Conservation (phyloP, 371 early-diverging fungal genomes). For the Syncephalastrum racemosum region DNA sequence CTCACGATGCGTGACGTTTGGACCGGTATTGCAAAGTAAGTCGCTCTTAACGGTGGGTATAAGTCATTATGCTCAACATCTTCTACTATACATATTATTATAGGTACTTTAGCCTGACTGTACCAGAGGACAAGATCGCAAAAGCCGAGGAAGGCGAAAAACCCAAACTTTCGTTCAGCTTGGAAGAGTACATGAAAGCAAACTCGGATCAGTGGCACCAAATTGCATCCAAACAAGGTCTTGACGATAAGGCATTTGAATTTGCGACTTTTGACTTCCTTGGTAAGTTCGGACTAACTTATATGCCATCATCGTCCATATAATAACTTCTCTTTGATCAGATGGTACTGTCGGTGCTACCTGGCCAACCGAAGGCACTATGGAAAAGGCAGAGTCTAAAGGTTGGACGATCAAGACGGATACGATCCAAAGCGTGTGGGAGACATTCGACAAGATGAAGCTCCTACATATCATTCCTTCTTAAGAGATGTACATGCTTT, state of each 20-base stretch:
- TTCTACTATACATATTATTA: not conserved
- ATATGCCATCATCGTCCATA: no score
- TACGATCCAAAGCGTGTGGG: no score
- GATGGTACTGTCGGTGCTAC: no score
- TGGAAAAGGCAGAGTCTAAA: no score
- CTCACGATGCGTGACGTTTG: constrained; percentile 7
- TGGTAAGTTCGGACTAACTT: no score
- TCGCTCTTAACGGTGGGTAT: not conserved
- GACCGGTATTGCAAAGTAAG: constrained; percentile 19
- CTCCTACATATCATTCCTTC: no score
- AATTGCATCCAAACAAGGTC: constrained; percentile 13
- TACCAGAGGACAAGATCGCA: constrained; percentile 4
- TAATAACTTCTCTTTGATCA: no score
- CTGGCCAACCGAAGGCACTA: no score
- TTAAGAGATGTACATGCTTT: no score
- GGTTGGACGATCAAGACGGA: no score
- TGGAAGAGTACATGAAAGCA: constrained; percentile 9
- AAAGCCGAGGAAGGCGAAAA: not conserved
- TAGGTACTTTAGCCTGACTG: constrained; percentile 14
- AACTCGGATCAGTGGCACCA: constrained; percentile 10
- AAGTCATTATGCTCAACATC: not conserved
- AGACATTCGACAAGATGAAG: no score
- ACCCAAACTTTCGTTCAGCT: not conserved
- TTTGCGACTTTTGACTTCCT: constrained; percentile 16
- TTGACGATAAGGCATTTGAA: constrained; percentile 17